These are phyloP conservation scores for Saccharomycopsis schoenii DNA, from an alignment of 805 yeast genomes.

Conservation along the genomic window DNA sequence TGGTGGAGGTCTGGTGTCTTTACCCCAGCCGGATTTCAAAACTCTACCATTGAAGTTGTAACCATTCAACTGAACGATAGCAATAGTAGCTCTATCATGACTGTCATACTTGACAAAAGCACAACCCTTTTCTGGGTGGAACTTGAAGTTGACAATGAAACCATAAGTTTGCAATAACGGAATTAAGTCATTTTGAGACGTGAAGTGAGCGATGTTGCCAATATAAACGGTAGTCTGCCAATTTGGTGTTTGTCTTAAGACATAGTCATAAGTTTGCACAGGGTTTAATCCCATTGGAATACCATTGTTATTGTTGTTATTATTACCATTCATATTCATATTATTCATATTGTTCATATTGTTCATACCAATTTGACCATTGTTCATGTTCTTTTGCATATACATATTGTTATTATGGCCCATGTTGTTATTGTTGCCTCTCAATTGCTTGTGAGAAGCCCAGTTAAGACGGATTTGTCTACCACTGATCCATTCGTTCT, in stretches of 20 bases:
- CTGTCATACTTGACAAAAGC: conserved; percentile 83
- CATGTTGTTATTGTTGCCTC: conserved; percentile 21
- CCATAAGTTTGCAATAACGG: conserved; percentile 75
- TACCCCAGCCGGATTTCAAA: conserved; percentile 84
- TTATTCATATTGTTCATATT: conserved; percentile 21
- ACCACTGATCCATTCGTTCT: conserved; percentile 63
- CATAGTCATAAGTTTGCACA: conserved; percentile 51
- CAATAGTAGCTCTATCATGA: conserved; percentile 83
- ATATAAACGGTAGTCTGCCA: conserved; percentile 83
- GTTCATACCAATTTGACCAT: not conserved
- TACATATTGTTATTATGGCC: conserved; percentile 21
- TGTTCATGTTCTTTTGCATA: conserved; percentile 1
- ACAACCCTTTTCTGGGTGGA: conserved; percentile 75
- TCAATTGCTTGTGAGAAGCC: conserved; percentile 65
- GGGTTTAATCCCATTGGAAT: conserved; percentile 27
- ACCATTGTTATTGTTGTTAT: conserved; percentile 6
- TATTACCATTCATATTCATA: conserved; percentile 20
- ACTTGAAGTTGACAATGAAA: conserved; percentile 68
- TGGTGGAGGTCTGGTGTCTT: conserved; percentile 33
- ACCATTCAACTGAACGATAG: conserved; percentile 71
- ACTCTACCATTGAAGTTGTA: conserved; percentile 59
- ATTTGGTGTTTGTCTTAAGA: conserved; percentile 67
- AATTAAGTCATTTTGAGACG: conserved; percentile 61
- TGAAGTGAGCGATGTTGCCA: conserved; percentile 74
- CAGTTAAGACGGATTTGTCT: conserved; percentile 77